Base-by-base conservation (phyloP, 2,329 filamentous ascomycete genomes). In the Fusarium pseudonygamai region DNA sequence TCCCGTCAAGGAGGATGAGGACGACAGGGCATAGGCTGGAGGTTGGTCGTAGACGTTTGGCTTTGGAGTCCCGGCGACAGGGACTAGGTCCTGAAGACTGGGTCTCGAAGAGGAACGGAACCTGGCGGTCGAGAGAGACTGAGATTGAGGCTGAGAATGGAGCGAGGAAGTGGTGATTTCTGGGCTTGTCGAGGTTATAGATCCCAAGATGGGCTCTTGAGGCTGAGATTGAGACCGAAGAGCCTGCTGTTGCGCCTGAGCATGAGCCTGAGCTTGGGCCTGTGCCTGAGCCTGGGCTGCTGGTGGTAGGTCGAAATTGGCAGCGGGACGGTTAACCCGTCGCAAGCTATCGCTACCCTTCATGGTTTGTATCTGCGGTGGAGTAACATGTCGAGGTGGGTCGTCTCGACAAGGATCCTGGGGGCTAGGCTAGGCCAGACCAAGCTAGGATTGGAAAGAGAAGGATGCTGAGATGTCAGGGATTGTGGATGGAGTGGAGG, bases 301-400 rank as follows among this genome's bases (percentile, higher is more conserved):
- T 64, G 60, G 70, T 67, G 65, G 67, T 64, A 77, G 72, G 64
- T 63, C 67, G 74, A 75, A 70, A 78, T 75, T 76, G 76, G 75
- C 58, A 72, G 74, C 65, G 61, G 68, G 71, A 74, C 67, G 66
- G 67, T 64, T 60, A 71, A 57, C 70, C 73, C 73, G 73, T 75
- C 68, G 74, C 67, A 69, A 78, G 76, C 76, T 77, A 75, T 75
- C 74, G 65, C 72, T 78, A 58, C 58, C 65, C 50, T 75, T 77
- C 76, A 77, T 77, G 74, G 73, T 67, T 73, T 70, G 62, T 72
- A 74, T 64, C 67, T 71, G 50, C 58, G 47, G 76, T 78, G 76
- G 76, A 78, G 76, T 67, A 77, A 70, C 74, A 78, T 78, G 71
- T 73, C 74, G 74, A 73, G 73, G 73, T 77, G 75, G 75, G 74